Percentiles rank a stretch among this genome's conserved stretches.
Conservation (phyloP, 495 filamentous ascomycete genomes). For the Xylaria sp. region DNA sequence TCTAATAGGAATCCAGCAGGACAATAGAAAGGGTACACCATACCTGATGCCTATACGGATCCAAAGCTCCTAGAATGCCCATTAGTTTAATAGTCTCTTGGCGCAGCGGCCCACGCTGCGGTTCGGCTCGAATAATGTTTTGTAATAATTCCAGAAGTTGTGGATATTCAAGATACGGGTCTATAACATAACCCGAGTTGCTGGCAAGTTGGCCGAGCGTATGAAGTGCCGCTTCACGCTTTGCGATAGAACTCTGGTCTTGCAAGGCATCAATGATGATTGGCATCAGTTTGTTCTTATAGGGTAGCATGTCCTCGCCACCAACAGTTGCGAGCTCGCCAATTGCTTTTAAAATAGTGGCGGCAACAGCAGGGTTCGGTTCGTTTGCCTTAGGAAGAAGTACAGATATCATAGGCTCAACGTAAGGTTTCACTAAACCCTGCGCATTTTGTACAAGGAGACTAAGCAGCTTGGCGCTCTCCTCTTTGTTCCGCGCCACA, state of each 20-base stretch:
- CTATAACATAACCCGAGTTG: constrained; percentile 96
- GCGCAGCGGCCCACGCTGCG: constrained; percentile 75
- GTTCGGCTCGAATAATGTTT: constrained; percentile 90
- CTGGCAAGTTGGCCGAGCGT: constrained; percentile 92
- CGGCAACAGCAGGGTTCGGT: constrained; percentile 81
- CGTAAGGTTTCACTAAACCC: constrained; percentile 90
- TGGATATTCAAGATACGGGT: constrained; percentile 93
- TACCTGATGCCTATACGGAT: constrained; percentile 94
- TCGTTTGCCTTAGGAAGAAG: constrained; percentile 89
- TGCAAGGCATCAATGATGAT: constrained; percentile 92
- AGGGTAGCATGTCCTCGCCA: constrained; percentile 85
- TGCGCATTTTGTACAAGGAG: constrained; percentile 90
- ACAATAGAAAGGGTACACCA: constrained; percentile 27
- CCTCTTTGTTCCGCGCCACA: constrained; percentile 89
- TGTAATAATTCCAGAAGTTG: constrained; percentile 90
- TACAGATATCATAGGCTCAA: constrained; percentile 90
- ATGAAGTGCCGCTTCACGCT: constrained; percentile 88
- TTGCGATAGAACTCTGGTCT: constrained; percentile 85
- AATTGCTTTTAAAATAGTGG: constrained; percentile 90
- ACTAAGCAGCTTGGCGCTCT: constrained; percentile 91
- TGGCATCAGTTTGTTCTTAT: constrained; percentile 89
- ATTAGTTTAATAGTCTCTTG: constrained; percentile 96
- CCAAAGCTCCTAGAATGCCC: constrained; percentile 93
- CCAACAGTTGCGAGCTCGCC: constrained; percentile 93
- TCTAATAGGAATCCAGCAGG: background rate